Conservation (phyloP, 192 early-diverging fungal species). For the Mortierella alpina region DNA sequence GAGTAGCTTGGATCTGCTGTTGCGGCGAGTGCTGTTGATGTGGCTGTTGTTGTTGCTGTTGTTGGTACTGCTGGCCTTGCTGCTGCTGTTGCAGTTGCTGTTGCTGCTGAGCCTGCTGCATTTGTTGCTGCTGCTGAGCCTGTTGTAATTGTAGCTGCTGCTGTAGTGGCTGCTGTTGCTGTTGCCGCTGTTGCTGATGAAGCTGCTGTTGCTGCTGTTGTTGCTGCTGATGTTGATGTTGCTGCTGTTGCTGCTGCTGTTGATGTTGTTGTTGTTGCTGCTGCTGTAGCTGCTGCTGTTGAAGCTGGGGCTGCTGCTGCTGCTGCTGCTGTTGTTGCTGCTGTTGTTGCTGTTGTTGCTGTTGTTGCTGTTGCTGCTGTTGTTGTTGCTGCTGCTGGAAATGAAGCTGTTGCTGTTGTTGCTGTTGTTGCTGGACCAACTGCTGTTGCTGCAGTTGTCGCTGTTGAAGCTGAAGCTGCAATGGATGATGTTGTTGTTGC, state of each 20-base stretch:
- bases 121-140: background rate
- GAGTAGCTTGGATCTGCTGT: too few relatives aligned
- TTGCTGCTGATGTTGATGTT: background rate
- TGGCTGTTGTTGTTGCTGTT: background rate
- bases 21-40: background rate
- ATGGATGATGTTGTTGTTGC: slow-evolving; percentile 14
- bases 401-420: slow-evolving; percentile 9
- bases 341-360: slow-evolving; percentile 10
- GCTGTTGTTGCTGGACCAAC: slow-evolving; percentile 4
- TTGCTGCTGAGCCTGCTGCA: background rate
- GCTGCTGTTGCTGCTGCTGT: slow-evolving; percentile 8
- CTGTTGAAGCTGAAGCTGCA: slow-evolving; percentile 1
- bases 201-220: background rate
- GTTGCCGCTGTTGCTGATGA: slow-evolving; percentile 2
- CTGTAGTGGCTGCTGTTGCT: background rate
- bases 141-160: background rate
- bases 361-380: background rate
- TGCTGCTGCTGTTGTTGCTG: slow-evolving; percentile 18
- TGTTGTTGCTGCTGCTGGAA: slow-evolving; percentile 1
- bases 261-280: slow-evolving; percentile 1
- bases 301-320: background rate
- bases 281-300: background rate
- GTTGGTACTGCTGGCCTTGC: background rate
- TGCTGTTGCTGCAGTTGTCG: slow-evolving; percentile 14
- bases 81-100: slow-evolving; percentile 2